Percentiles rank a stretch among this genome's conserved stretches.
These are phyloP conservation scores for Sechiopsis laciniata DNA, from an alignment of 306 rosid genomes.

Conservation along the genomic window DNA sequence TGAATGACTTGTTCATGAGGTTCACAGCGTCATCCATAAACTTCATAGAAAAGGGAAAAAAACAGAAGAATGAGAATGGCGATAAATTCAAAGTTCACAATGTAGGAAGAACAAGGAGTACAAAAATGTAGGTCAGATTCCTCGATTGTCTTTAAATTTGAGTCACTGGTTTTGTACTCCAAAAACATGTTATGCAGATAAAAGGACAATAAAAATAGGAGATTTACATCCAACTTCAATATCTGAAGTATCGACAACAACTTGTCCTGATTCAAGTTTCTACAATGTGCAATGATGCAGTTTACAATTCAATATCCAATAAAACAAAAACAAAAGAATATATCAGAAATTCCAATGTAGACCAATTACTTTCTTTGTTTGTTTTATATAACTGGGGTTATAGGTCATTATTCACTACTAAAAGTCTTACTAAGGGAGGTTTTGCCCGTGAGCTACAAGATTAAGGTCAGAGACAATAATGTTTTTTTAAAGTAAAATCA, in stretches of 20 bases:
- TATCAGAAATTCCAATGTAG: background rate
- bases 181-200: background rate
- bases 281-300: background rate
- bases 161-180: background rate
- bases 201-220: background rate
- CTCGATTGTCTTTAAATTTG: background rate
- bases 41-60: constrained; percentile 41
- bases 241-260: background rate
- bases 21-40: constrained; percentile 86
- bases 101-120: background rate
- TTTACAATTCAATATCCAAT: background rate
- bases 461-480: background rate
- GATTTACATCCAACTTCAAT: background rate
- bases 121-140: background rate
- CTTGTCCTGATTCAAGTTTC: background rate
- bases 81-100: background rate
- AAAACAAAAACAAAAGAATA: background rate
- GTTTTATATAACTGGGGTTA: background rate
- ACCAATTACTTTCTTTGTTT: background rate
- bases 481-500: background rate
- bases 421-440: background rate
- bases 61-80: background rate
- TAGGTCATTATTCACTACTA: background rate
- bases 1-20: constrained; percentile 86
- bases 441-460: background rate